Conservation (phyloP, 164 flowering plant species). For the grape (Vitis vinifera) region ASM3070453v1 NC_081817.1:25861001-25861500, state of each 20-base stretch:
- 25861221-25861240: too few relatives aligned
- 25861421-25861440: conserved; percentile 24
- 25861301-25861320: too few relatives aligned
- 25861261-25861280: too few relatives aligned
- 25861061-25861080: conserved; percentile 26
- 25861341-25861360: too few relatives aligned
- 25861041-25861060: conserved; percentile 44
- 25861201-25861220: too few relatives aligned
- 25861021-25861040: conserved; percentile 38
- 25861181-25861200: too few relatives aligned
- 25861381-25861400: too few relatives aligned
- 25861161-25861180: not conserved
- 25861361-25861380: too few relatives aligned
- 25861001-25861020: conserved; percentile 49
- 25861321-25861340: too few relatives aligned
- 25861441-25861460: conserved; percentile 32
- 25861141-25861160: not conserved
- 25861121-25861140: conserved; percentile 26
- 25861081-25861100: conserved; percentile 7
- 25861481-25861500: conserved; percentile 42
- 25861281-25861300: too few relatives aligned
- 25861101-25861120: conserved; percentile 12
- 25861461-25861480: conserved; percentile 48
- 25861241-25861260: too few relatives aligned
- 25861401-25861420: too few relatives aligned